These are phyloP conservation scores for Straminergon stramineum DNA, from an alignment of 225 moss, liverwort and hornwort species.

Conservation along the genomic window DNA sequence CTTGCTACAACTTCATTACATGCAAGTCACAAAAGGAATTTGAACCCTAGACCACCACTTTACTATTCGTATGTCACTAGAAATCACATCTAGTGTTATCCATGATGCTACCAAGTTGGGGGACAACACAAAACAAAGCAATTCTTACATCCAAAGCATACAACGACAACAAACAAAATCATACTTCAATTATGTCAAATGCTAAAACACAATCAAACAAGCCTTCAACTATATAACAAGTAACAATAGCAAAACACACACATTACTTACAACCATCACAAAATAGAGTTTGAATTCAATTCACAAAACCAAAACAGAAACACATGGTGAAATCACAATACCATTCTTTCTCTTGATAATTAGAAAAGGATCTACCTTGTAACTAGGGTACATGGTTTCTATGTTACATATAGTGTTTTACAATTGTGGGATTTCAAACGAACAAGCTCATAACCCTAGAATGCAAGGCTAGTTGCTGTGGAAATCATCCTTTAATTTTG, in stretches of 20 bases:
- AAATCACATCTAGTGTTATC: neutral
- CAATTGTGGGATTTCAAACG: neutral
- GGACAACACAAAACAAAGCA: neutral
- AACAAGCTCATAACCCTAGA: neutral
- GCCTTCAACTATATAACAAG: neutral
- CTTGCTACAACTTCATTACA: neutral
- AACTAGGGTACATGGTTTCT: neutral
- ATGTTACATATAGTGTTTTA: neutral
- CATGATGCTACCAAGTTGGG: fast-evolving
- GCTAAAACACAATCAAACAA: neutral
- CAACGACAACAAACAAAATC: neutral
- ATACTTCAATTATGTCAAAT: neutral
- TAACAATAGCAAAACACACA: neutral
- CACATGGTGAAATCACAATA: neutral
- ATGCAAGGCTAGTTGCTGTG: fast-evolving
- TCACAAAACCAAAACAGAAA: neutral
- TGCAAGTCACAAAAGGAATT: fast-evolving
- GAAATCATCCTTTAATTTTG: neutral
- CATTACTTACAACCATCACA: neutral
- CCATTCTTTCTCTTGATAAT: neutral
- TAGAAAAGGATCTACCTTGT: neutral
- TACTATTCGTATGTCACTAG: fast-evolving
- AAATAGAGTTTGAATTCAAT: neutral
- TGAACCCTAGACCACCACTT: fast-evolving
- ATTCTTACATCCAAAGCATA: neutral